These are phyloP conservation scores for Ganoderma lingzhi DNA, from an alignment of 1,284 basidiomycete species.

Conservation along the genomic window DNA sequence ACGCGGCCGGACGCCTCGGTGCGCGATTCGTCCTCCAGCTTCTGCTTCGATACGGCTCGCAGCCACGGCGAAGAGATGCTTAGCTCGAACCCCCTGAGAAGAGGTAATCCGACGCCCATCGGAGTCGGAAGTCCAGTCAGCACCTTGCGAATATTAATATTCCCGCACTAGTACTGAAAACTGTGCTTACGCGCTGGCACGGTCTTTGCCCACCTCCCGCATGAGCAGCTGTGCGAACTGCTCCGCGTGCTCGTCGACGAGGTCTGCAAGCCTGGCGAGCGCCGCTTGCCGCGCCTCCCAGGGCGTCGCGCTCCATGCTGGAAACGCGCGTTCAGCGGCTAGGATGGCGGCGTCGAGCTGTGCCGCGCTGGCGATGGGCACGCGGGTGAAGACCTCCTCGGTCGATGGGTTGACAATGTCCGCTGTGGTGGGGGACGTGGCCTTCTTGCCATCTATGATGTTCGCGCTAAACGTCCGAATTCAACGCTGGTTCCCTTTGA, in stretches of 20 bases:
- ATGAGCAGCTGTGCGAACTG: slow-evolving; percentile 22
- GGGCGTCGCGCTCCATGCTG: slow-evolving; percentile 20
- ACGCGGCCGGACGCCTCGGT: slow-evolving; percentile 10
- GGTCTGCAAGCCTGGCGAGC: slow-evolving; percentile 14
- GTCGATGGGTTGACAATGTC: slow-evolving; percentile 29
- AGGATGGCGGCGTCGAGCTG: slow-evolving; percentile 28
- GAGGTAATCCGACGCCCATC: background rate
- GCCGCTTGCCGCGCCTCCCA: slow-evolving; percentile 23
- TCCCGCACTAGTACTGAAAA: background rate
- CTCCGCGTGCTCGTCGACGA: slow-evolving; percentile 14
- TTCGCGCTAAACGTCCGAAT: slow-evolving; percentile 6
- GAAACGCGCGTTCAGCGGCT: slow-evolving; percentile 24
- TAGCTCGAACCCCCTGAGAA: slow-evolving; percentile 17
- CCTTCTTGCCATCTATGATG: slow-evolving; percentile 23
- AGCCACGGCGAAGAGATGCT: slow-evolving; percentile 10
- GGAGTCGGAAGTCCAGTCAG: background rate
- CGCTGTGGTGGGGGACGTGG: slow-evolving; percentile 8
- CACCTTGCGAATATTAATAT: background rate
- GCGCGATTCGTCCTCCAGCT: slow-evolving; percentile 19
- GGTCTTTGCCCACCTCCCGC: slow-evolving; percentile 28
- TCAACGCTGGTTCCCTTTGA: background rate
- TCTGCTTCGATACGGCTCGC: slow-evolving; percentile 14
- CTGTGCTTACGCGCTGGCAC: slow-evolving; percentile 21
- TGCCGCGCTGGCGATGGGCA: slow-evolving; percentile 23
- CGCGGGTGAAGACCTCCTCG: slow-evolving; percentile 20